Base-by-base conservation (phyloP, 345 rosid species). In the Moricandia arvensis region DNA sequence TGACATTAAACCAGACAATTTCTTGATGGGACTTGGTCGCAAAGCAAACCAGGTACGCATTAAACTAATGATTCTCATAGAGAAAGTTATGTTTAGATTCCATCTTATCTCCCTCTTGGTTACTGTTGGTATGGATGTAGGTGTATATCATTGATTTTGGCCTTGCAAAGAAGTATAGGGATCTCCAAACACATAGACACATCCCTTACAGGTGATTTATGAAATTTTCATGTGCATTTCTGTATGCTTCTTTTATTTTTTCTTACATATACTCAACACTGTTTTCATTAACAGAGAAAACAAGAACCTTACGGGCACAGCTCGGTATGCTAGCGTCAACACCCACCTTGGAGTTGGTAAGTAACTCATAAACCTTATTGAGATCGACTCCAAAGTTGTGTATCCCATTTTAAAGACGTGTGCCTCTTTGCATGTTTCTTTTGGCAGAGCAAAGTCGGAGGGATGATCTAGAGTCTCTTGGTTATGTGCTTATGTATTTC, bases 391-490 rank as follows among this genome's bases (percentile, higher is more conserved):
- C 72, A 11, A 45, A 33, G 30, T 5, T 61, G 47, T 67, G 64
- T 72, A 37, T n/a, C 66, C 29, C 24, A 2, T 60, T 35, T 17
- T 35, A 21, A n/a, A 61, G 45, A n/a, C 0, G 0, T 71, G 17
- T 34, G 18, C 47, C 8, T 70, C 16, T 53, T 64, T 51, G 24
- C 24, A 66, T 33, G 1, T 67, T 45, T 66, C 62, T 64, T 34
- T 57, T 73, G 71, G 49, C 86, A 91, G 97, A 91, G 80, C 97
- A 91, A 87, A 91, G 97, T 81, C 83, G 97, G 62, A 85, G 97
- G 82, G 97, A 90, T 87, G 97, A 91, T 89, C 79, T 91, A 76
- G 97, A 90, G 80, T 91, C 97, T 58, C 88, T 91, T 77, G 97
- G 97, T 80, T 91, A 91, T 43, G 92, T 91, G 71, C 94, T 91